Evolutionary conservation across 371 early-diverging fungal genomes (phyloP).

Genomic region (Haplosporangium sp.): DNA sequence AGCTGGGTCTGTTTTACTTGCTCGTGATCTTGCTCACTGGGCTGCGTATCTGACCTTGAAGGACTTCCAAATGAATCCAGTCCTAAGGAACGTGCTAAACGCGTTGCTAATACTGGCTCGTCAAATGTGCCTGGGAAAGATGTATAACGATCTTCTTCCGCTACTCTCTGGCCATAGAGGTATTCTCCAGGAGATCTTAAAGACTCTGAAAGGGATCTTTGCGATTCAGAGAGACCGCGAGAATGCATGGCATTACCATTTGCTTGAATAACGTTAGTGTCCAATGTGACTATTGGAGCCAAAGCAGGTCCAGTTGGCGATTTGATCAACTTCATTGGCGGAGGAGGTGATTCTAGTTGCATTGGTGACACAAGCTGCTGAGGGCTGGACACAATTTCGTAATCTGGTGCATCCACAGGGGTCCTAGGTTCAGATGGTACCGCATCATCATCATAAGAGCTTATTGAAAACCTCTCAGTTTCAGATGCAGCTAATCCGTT

Average conservation of each 20-base stretch:
- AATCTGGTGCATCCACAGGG: not conserved
- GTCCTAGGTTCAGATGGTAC: not conserved
- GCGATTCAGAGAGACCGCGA: not conserved
- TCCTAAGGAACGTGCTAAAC: constrained; percentile 43
- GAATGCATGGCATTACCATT: not conserved
- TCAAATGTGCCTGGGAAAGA: constrained; percentile 48
- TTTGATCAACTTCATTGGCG: constrained; percentile 27
- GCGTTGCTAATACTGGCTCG: constrained; percentile 26
- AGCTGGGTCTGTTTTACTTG: constrained; percentile 2
- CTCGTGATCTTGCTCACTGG: not conserved
- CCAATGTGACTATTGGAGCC: constrained; percentile 33
- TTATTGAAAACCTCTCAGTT: not conserved
- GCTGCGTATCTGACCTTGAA: not conserved
- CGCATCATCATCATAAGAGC: not conserved
- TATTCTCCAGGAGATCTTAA: not conserved
- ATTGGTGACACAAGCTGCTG: not conserved
- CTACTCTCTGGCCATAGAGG: not conserved
- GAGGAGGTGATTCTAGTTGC: constrained; percentile 6
- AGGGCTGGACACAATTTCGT: not conserved
- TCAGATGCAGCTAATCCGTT: not conserved
- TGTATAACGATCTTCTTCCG: constrained; percentile 25
- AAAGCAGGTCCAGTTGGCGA: constrained; percentile 24
- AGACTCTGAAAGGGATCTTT: not conserved
- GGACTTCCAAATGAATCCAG: constrained; percentile 23
- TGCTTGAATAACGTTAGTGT: not conserved